Evolutionary conservation across 257 asterid genomes (phyloP).

Genomic region (Forsythia viridissima): DNA sequence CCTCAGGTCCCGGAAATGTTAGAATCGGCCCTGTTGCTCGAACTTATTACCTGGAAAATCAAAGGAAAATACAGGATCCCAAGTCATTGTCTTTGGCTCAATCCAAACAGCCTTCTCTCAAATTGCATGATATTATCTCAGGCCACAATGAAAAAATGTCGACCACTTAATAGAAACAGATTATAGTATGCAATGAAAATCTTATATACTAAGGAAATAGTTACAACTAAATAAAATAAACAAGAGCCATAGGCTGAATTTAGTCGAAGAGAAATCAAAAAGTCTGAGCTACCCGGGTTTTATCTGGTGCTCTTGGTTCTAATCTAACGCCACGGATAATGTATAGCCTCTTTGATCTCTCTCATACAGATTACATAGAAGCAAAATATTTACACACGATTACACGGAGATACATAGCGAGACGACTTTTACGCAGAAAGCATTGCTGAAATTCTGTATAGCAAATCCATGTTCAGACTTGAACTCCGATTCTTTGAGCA

Average conservation of each 20-base stretch:
- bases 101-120: too few relatives aligned
- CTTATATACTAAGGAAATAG: not conserved
- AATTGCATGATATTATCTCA: too few relatives aligned
- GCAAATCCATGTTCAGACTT: conserved; percentile 43
- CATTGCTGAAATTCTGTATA: not conserved
- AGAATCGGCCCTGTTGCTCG: too few relatives aligned
- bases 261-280: conserved; percentile 18
- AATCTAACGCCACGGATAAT: conserved; percentile 16
- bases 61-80: too few relatives aligned
- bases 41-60: too few relatives aligned
- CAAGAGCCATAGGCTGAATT: conserved; percentile 6
- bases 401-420: not conserved
- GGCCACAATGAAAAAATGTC: not conserved
- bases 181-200: not conserved
- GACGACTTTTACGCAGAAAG: not conserved
- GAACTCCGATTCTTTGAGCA: conserved; percentile 85
- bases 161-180: conserved; percentile 11
- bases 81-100: too few relatives aligned
- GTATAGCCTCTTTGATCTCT: conserved; percentile 8
- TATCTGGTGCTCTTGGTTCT: conserved; percentile 24
- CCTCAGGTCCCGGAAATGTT: too few relatives aligned
- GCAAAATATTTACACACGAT: conserved; percentile 9
- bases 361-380: conserved; percentile 16
- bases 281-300: conserved; percentile 5
- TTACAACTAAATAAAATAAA: not conserved